Conservation (phyloP, 116 monocot species). For the Phalaenopsis hybrid region DNA sequence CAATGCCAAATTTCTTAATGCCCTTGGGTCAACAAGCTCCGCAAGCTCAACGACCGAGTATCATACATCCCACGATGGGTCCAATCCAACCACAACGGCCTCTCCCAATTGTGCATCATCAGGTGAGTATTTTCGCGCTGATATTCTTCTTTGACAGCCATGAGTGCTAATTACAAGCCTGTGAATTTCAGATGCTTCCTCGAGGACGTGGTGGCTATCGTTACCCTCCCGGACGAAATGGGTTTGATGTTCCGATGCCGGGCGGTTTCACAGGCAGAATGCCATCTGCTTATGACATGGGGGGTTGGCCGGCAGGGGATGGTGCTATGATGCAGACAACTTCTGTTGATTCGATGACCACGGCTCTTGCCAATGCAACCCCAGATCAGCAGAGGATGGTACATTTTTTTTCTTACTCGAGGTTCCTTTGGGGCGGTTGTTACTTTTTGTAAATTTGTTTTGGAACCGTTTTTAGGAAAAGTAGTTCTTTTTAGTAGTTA, state of each 20-base stretch:
- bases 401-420: background rate
- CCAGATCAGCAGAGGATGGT: constrained; percentile 55
- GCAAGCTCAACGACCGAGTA: constrained; percentile 35
- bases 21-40: constrained; percentile 52
- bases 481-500: too few relatives aligned
- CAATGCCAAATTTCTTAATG: constrained; percentile 42
- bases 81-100: constrained; percentile 38
- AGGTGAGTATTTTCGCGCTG: constrained; percentile 16
- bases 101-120: constrained; percentile 37
- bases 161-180: background rate
- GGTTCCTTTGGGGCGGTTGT: too few relatives aligned
- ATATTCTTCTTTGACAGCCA: background rate
- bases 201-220: constrained; percentile 43
- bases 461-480: too few relatives aligned
- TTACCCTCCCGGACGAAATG: constrained; percentile 44
- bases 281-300: constrained; percentile 47
- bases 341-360: constrained; percentile 36
- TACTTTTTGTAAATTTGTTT: too few relatives aligned
- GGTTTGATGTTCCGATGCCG: constrained; percentile 33
- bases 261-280: constrained; percentile 33
- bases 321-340: constrained; percentile 32
- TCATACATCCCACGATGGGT: constrained; percentile 32
- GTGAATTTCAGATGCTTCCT: constrained; percentile 41
- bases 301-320: constrained; percentile 28
- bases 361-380: constrained; percentile 53